A percentile compares a stretch with the other conserved stretches of the same genome.
phyloP scores from a whole-genome alignment of 2,329 filamentous ascomycete species.

The Claviceps citrina region DNA sequence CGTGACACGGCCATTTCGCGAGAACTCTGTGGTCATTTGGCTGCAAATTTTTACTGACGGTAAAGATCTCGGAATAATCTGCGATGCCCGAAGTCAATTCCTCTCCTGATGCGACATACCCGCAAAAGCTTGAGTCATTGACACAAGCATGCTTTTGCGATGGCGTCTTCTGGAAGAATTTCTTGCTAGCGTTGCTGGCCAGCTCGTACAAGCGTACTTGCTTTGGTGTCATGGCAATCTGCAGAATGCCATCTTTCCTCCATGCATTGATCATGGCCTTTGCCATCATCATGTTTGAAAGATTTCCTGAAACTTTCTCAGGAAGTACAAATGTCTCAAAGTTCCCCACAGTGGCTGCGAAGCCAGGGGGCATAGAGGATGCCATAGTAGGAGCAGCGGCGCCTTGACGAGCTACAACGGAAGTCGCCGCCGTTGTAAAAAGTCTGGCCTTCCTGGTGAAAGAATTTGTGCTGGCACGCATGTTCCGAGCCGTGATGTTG shows the following conservation, averaged over 20 bases:
- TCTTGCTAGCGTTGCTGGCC: conserved; percentile 21
- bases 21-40: conserved; percentile 23
- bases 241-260: conserved; percentile 30
- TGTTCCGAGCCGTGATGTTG: neutral
- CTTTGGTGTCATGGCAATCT: conserved; percentile 24
- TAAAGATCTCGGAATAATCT: conserved; percentile 38
- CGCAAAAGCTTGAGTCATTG: conserved; percentile 29
- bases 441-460: conserved; percentile 7
- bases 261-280: conserved; percentile 26
- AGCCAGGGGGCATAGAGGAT: conserved; percentile 15
- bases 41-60: conserved; percentile 32
- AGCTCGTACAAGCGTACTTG: conserved; percentile 21
- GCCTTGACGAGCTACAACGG: neutral
- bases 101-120: conserved; percentile 34
- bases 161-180: conserved; percentile 24
- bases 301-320: conserved; percentile 18
- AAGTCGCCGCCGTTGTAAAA: conserved; percentile 5
- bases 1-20: conserved; percentile 32
- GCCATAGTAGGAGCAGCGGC: neutral
- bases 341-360: conserved; percentile 11
- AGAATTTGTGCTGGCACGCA: neutral
- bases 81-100: conserved; percentile 32
- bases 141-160: conserved; percentile 27
- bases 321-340: conserved; percentile 30
- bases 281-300: conserved; percentile 22